Evolutionary conservation across 345 rosid species (phyloP).

Genomic region (Aquilaria sinensis): DNA sequence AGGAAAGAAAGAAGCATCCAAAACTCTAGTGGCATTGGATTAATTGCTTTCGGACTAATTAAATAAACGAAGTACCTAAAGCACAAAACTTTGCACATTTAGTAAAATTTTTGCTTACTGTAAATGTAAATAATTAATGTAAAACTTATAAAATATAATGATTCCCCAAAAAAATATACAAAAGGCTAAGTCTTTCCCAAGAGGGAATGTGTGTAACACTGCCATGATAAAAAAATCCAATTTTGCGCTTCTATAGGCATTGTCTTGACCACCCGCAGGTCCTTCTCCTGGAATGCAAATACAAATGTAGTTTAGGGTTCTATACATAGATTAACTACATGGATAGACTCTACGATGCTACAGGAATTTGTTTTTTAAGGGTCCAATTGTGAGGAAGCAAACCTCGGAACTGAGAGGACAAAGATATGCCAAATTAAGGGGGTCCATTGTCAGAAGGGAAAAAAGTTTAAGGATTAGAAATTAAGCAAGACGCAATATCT

Average conservation of each 20-base stretch:
- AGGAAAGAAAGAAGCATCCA: constrained; percentile 25
- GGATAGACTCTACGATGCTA: too few relatives aligned
- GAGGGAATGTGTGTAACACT: constrained; percentile 37
- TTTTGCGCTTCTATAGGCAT: constrained; percentile 30
- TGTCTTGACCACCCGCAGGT: constrained; percentile 32
- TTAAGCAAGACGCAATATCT: too few relatives aligned
- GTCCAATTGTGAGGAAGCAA: too few relatives aligned
- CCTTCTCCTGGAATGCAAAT: constrained; percentile 39
- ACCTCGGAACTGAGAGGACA: too few relatives aligned
- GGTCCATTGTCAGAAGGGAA: too few relatives aligned
- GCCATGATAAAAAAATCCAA: constrained; percentile 43
- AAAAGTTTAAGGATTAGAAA: too few relatives aligned
- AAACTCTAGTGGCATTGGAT: constrained; percentile 38
- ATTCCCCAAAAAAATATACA: constrained; percentile 10
- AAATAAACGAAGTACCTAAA: constrained; percentile 27
- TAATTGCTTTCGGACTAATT: constrained; percentile 29
- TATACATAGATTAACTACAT: too few relatives aligned
- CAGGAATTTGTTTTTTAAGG: too few relatives aligned
- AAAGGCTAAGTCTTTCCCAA: constrained; percentile 52
- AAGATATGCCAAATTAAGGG: too few relatives aligned
- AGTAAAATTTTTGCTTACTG: not conserved
- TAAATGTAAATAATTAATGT: not conserved
- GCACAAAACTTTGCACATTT: too few relatives aligned
- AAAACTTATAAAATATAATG: constrained; percentile 9
- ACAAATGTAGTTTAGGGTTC: constrained; percentile 31